Percentiles rank a stretch among this genome's conserved stretches.
Conservation (phyloP, 257 asterid species). For the Solanum virginianum region DNA sequence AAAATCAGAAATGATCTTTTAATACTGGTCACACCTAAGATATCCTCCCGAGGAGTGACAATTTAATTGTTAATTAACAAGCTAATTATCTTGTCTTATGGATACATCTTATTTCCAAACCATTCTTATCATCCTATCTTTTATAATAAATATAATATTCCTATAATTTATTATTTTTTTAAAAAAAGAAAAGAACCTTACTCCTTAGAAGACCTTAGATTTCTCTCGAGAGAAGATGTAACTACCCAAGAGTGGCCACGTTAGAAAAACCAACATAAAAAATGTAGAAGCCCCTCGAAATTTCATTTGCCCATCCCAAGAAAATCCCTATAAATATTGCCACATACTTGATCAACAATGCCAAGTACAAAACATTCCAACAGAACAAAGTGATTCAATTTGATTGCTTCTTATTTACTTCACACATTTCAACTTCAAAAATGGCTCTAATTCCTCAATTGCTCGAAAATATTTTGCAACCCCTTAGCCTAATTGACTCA, state of each 20-base stretch:
- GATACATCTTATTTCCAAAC: too few relatives aligned
- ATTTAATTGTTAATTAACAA: too few relatives aligned
- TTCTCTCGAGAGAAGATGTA: background rate
- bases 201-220: background rate
- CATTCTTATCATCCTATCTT: background rate
- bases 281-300: background rate
- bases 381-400: too few relatives aligned
- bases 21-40: too few relatives aligned
- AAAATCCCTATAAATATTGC: background rate
- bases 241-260: background rate
- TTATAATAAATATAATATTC: too few relatives aligned
- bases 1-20: too few relatives aligned
- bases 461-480: background rate
- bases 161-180: too few relatives aligned
- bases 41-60: too few relatives aligned
- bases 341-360: background rate
- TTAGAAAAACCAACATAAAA: background rate
- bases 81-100: too few relatives aligned
- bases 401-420: background rate
- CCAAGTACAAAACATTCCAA: too few relatives aligned
- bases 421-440: background rate
- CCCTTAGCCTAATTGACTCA: background rate
- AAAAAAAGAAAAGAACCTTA: background rate
- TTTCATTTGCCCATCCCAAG: background rate
- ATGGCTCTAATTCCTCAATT: conserved; percentile 4